A percentile compares a stretch with the other conserved stretches of the same genome.
Conservation (phyloP, 352 stramenopile species). For the Phytophthora tubulina region DNA sequence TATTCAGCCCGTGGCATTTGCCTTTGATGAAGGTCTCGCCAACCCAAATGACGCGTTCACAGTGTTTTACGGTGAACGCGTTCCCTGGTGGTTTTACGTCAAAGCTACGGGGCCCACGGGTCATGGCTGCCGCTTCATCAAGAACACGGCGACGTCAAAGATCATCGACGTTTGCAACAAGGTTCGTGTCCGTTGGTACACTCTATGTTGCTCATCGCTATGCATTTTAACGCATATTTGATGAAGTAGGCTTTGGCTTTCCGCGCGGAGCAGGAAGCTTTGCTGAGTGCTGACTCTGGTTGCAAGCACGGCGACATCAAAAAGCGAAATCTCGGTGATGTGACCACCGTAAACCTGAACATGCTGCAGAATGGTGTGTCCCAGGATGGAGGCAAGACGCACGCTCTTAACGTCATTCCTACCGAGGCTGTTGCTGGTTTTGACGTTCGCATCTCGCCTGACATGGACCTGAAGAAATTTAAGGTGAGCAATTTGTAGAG, state of each 20-base stretch:
- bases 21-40: slow-evolving; percentile 95
- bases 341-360: slow-evolving; percentile 97
- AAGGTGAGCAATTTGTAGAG: slow-evolving; percentile 34
- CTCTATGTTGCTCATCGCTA: neutral
- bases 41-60: slow-evolving; percentile 91
- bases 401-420: slow-evolving; percentile 95
- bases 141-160: slow-evolving; percentile 94
- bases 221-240: neutral
- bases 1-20: slow-evolving; percentile 87
- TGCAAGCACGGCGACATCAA: slow-evolving; percentile 94
- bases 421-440: slow-evolving; percentile 91
- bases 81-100: slow-evolving; percentile 93
- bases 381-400: slow-evolving; percentile 81
- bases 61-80: slow-evolving; percentile 96
- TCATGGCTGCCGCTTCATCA: slow-evolving; percentile 95
- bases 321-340: slow-evolving; percentile 94
- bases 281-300: slow-evolving; percentile 72
- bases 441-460: slow-evolving; percentile 95
- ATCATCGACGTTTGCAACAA: slow-evolving; percentile 91
- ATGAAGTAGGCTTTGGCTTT: slow-evolving; percentile 79
- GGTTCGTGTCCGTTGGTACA: slow-evolving; percentile 26
- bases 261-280: slow-evolving; percentile 88
- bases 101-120: slow-evolving; percentile 76
- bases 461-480: slow-evolving; percentile 88
- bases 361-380: slow-evolving; percentile 92